Base-by-base conservation (phyloP, 352 stramenopile genomes). In the Phytophthora ramorum region DNA sequence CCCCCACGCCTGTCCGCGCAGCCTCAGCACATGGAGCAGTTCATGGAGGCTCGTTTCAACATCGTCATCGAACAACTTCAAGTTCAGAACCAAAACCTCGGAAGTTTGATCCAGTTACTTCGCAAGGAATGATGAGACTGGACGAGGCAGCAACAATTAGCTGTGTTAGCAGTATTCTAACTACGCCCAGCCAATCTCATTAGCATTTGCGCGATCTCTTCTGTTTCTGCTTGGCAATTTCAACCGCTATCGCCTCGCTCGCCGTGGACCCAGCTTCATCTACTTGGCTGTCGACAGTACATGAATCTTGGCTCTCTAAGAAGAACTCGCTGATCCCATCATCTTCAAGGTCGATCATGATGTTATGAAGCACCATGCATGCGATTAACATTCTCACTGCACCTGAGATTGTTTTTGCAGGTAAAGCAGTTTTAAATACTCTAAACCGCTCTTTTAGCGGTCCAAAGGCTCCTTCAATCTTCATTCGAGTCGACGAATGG, bases 381-480 rank as follows among this genome's bases (percentile, higher is more conserved):
- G 35, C 35, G 35, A 41, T 41, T 2, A 41, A 3, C 35, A 19
- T 41, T 19, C 35, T 41, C 35, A 41, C 35, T 41, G 35, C 35
- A 17, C 35, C 2, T 41, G 35, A 41, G 14, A 41, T 41, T 41
- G 8, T 1, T 41, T 41, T 41, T 41, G 35, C 35, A 41, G 35
- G 35, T 41, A 41, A 7, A 41, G 35, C 14, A 41, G 13, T 19
- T 7, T 41, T 41, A 41, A 41, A 41, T 40, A 41, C 14, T 41
- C 35, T 6, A 49, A 32, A 49, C 19, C 20, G 17, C 20, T 49
- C 43, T 34, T 34, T 49, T n/a, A 32, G 43, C 20, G 34, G 20
- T 49, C 43, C 43, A 49, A 49, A 49, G 0, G 43, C 43, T 7
- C 43, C 43, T 49, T 32, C 43, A 32, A 32, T 49, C 22, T 34